phyloP scores from a whole-genome alignment of 2,329 filamentous ascomycete species.

The Colletotrichum eremochloae region DNA sequence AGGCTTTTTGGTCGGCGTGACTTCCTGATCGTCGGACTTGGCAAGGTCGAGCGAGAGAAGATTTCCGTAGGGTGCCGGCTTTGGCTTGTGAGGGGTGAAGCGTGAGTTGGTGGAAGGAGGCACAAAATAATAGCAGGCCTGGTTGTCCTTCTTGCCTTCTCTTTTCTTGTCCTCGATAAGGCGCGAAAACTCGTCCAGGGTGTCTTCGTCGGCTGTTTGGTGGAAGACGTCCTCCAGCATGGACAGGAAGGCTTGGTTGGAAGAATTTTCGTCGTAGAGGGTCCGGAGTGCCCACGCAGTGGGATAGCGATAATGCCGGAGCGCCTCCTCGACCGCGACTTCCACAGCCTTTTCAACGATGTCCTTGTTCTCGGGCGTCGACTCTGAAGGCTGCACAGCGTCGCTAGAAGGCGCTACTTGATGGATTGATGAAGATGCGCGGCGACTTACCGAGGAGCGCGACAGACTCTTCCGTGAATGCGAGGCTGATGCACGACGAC shows the following conservation, averaged over 20 bases:
- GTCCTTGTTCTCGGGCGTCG: conserved; percentile 53
- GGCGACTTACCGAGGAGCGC: conserved; percentile 37
- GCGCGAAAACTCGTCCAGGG: conserved; percentile 64
- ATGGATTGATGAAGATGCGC: conserved; percentile 35
- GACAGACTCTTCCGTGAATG: conserved; percentile 40
- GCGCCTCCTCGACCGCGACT: conserved; percentile 69
- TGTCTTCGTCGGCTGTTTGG: conserved; percentile 67
- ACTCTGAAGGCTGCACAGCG: conserved; percentile 37
- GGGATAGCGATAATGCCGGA: conserved; percentile 69
- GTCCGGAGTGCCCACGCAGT: conserved; percentile 73
- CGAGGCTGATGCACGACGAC: conserved; percentile 32
- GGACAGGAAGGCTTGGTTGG: conserved; percentile 64
- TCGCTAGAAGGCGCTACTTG: conserved; percentile 37
- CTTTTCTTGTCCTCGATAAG: conserved; percentile 68
- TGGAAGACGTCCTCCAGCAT: conserved; percentile 71
- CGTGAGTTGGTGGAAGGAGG: conserved; percentile 59
- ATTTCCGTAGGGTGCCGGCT: conserved; percentile 62
- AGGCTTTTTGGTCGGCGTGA: conserved; percentile 38
- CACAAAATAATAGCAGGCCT: conserved; percentile 67
- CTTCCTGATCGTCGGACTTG: conserved; percentile 36
- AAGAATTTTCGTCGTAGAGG: conserved; percentile 70
- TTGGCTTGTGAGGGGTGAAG: conserved; percentile 60
- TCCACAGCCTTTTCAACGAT: conserved; percentile 67
- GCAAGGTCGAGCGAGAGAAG: conserved; percentile 60
- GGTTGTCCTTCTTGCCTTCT: conserved; percentile 67